Conservation (phyloP, 1,284 basidiomycete genomes). For the Moniliophthora roreri region DNA sequence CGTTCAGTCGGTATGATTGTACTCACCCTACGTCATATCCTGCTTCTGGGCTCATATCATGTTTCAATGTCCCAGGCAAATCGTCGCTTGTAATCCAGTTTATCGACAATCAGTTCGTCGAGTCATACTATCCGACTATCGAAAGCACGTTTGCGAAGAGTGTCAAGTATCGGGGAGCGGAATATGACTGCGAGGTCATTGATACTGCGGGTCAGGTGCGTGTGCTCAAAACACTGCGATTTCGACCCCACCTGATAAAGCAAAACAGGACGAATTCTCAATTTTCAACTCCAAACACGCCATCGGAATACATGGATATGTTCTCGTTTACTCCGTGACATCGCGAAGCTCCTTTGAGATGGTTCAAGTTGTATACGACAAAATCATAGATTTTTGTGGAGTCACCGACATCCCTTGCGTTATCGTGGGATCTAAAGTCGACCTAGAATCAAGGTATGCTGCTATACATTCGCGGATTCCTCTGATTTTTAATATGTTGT, state of each 20-base stretch:
- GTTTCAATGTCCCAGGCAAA: conserved; percentile 35
- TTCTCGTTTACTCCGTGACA: conserved; percentile 89
- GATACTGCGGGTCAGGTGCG: conserved; percentile 94
- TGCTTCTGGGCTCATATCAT: conserved; percentile 4
- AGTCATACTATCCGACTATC: conserved; percentile 66
- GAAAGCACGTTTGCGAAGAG: conserved; percentile 88
- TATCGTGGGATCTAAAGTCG: conserved; percentile 93
- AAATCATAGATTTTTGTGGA: conserved; percentile 95
- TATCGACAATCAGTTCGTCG: conserved; percentile 49
- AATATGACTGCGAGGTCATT: conserved; percentile 96
- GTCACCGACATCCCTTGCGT: conserved; percentile 91
- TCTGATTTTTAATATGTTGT: conserved; percentile 23
- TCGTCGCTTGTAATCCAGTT: conserved; percentile 53
- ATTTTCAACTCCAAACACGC: conserved; percentile 50
- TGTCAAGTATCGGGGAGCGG: conserved; percentile 80
- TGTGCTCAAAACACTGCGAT: not conserved
- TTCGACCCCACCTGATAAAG: conserved; percentile 18
- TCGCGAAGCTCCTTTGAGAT: conserved; percentile 94
- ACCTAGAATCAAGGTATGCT: conserved; percentile 74
- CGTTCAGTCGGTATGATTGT: conserved; percentile 46
- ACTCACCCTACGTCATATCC: conserved; percentile 19
- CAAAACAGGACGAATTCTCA: conserved; percentile 47
- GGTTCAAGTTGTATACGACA: conserved; percentile 95
- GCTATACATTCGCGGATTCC: not conserved
- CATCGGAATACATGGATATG: conserved; percentile 53